Evolutionary conservation across 768 basidiomycete species (phyloP).

Genomic region (Daedaleopsis nitida): DNA sequence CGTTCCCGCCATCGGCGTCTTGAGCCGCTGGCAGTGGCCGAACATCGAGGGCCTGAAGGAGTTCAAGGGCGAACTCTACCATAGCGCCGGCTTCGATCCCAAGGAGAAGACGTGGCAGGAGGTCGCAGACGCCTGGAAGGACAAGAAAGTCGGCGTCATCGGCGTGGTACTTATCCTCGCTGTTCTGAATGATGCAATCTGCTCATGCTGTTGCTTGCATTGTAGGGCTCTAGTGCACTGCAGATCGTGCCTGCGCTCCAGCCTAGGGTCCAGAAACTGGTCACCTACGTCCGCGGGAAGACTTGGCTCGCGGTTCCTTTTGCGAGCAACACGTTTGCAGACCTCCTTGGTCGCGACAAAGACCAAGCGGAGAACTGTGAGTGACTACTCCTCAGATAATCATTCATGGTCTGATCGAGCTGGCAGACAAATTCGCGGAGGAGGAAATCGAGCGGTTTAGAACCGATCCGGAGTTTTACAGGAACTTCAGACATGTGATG

Average conservation of each 20-base stretch:
- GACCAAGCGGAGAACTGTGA: constrained; percentile 45
- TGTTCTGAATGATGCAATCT: not conserved
- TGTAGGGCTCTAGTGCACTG: constrained; percentile 63
- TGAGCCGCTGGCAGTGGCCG: constrained; percentile 70
- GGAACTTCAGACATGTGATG: constrained; percentile 48
- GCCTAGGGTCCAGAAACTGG: constrained; percentile 47
- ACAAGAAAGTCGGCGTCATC: constrained; percentile 59
- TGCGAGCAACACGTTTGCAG: constrained; percentile 39
- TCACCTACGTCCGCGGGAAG: constrained; percentile 59
- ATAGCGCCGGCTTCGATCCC: constrained; percentile 64
- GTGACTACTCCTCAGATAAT: not conserved
- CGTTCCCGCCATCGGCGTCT: constrained; percentile 52
- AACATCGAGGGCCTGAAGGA: constrained; percentile 57
- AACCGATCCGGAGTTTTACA: constrained; percentile 47
- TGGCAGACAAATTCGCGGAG: constrained; percentile 31
- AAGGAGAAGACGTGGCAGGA: constrained; percentile 41
- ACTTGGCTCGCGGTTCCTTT: constrained; percentile 59
- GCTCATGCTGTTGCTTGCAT: too few relatives aligned
- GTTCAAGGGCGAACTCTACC: constrained; percentile 60
- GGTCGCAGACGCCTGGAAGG: constrained; percentile 48
- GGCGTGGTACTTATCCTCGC: constrained; percentile 49
- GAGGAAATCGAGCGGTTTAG: constrained; percentile 52
- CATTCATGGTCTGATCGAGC: not conserved
- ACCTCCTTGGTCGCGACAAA: constrained; percentile 39
- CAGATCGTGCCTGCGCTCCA: constrained; percentile 63